These are phyloP conservation scores for Alliaria petiolata DNA, from an alignment of 345 rosid species.

Conservation along the genomic window DNA sequence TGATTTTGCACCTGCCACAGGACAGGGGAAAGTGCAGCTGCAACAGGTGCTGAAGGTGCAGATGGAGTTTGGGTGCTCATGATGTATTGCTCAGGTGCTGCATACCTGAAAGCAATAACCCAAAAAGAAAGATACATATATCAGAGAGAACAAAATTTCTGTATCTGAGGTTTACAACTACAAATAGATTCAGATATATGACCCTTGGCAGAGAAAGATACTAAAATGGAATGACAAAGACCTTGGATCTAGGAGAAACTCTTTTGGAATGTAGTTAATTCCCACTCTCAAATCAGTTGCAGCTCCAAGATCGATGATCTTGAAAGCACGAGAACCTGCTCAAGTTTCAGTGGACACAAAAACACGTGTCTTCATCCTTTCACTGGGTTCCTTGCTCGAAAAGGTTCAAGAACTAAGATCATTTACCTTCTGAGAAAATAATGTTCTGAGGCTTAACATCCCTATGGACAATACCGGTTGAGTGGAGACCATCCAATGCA, in stretches of 20 bases:
- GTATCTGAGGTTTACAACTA: neutral
- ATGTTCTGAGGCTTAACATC: slow-evolving; percentile 93
- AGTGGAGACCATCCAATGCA: slow-evolving; percentile 96
- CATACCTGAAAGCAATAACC: slow-evolving; percentile 49
- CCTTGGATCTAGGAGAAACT: slow-evolving; percentile 97
- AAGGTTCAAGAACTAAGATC: slow-evolving; percentile 9
- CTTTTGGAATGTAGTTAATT: slow-evolving; percentile 94
- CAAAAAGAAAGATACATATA: neutral
- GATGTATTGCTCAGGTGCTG: slow-evolving; percentile 98
- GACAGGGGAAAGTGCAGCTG: slow-evolving; percentile 92
- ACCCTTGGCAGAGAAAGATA: slow-evolving; percentile 3
- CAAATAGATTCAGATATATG: neutral
- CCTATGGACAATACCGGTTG: slow-evolving; percentile 93
- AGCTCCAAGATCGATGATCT: slow-evolving; percentile 97
- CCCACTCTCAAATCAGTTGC: slow-evolving; percentile 97
- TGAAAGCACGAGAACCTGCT: slow-evolving; percentile 81
- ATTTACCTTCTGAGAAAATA: slow-evolving; percentile 91
- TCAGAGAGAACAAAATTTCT: neutral
- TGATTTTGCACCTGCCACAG: slow-evolving; percentile 80
- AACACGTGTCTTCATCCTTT: neutral
- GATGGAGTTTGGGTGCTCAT: slow-evolving; percentile 99
- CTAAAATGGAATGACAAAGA: slow-evolving; percentile 1
- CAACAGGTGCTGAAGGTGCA: slow-evolving; percentile 97
- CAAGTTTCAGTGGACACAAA: slow-evolving; percentile 22
- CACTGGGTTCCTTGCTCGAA: neutral